A percentile compares a stretch with the other conserved stretches of the same genome.
These are phyloP conservation scores for Haematococcus lacustris DNA, from an alignment of 139 green algal species.

Conservation along the genomic window DNA sequence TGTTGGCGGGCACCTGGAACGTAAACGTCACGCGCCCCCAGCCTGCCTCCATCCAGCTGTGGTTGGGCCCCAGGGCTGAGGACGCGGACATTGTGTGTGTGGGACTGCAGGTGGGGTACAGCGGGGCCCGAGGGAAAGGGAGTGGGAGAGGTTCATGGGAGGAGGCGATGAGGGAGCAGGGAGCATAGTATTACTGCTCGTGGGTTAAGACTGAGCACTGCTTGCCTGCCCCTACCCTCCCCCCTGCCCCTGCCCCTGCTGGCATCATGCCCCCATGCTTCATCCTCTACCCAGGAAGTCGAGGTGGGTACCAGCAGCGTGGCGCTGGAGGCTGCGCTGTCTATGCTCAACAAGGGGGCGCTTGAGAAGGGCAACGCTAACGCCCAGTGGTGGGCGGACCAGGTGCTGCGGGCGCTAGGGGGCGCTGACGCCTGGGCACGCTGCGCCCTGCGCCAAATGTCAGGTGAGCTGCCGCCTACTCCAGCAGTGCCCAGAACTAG, in stretches of 20 bases:
- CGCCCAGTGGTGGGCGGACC: slow-evolving; percentile 57
- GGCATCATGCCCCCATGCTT: neutral
- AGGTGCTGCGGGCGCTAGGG: slow-evolving; percentile 28
- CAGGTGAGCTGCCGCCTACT: neutral
- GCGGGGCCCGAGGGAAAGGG: too few species aligned
- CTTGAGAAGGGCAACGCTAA: slow-evolving; percentile 69
- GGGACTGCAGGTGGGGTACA: slow-evolving; percentile 46
- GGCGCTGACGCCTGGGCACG: neutral
- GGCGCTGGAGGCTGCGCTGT: slow-evolving; percentile 21
- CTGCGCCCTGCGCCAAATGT: neutral
- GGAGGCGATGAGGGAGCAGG: too few species aligned
- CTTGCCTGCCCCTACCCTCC: too few species aligned
- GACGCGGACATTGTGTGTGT: slow-evolving; percentile 51
- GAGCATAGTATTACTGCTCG: too few species aligned
- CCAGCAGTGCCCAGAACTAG: neutral
- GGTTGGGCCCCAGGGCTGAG: slow-evolving; percentile 35
- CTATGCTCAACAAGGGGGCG: slow-evolving; percentile 14
- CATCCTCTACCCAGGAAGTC: slow-evolving; percentile 55
- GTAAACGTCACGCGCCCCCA: slow-evolving; percentile 54
- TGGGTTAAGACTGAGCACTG: too few species aligned
- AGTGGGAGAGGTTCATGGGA: too few species aligned
- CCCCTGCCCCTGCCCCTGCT: too few species aligned
- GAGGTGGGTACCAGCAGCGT: slow-evolving; percentile 76
- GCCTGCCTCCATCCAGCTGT: slow-evolving; percentile 30
- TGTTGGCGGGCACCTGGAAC: slow-evolving; percentile 82